Evolutionary conservation across 192 early-diverging fungal species (phyloP).

Genomic region (Paraglomus brasilianum): DNA sequence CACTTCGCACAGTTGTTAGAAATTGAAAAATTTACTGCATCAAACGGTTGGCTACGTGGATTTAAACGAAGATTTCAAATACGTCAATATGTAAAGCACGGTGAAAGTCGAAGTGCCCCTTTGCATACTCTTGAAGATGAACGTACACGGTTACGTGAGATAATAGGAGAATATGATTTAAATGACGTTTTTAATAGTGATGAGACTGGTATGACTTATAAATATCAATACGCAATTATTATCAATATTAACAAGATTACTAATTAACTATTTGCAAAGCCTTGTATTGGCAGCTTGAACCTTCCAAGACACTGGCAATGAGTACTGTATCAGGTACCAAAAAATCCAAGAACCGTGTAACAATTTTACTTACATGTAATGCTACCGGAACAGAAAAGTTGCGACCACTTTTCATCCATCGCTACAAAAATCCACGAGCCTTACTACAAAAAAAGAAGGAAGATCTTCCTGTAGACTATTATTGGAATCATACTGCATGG

Average conservation of each 20-base stretch:
- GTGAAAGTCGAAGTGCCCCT: constrained; percentile 8
- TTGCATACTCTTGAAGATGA: neutral
- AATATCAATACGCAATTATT: too few relatives aligned
- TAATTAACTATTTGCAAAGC: too few relatives aligned
- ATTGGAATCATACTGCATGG: neutral
- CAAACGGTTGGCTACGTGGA: neutral
- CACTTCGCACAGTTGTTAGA: neutral
- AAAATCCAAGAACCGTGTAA: constrained; percentile 3
- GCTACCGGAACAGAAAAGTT: neutral
- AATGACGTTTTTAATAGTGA: constrained; percentile 2
- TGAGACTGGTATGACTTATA: too few relatives aligned
- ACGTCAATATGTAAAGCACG: neutral
- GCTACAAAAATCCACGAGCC: neutral
- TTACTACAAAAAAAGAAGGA: neutral
- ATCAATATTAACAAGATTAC: too few relatives aligned
- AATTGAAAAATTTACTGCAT: constrained; percentile 6
- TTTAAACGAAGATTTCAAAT: constrained; percentile 8
- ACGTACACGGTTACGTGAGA: neutral
- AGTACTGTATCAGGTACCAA: neutral
- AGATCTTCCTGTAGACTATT: neutral
- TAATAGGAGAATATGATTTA: constrained; percentile 7
- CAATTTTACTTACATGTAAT: constrained; percentile 10
- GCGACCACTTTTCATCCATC: neutral
- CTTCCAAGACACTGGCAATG: neutral
- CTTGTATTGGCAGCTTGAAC: constrained; percentile 7